phyloP scores from a whole-genome alignment of 2,329 filamentous ascomycete species.

The Penicillium janthinellum region DNA sequence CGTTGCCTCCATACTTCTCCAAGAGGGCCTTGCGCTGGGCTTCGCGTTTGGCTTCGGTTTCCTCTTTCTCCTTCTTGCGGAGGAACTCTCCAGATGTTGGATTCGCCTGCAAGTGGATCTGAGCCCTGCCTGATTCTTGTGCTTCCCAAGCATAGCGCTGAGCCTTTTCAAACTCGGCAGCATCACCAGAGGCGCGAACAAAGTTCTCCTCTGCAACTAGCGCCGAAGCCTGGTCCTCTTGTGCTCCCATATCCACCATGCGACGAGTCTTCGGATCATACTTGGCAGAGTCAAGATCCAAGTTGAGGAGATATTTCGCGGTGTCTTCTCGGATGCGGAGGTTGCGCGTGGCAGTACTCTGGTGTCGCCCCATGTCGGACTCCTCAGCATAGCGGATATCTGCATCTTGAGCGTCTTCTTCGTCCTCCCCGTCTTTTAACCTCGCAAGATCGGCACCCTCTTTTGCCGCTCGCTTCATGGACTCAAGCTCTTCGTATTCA shows the following conservation, averaged over 20 bases:
- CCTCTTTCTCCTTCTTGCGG: constrained; percentile 76
- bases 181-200: constrained; percentile 83
- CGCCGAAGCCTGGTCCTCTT: constrained; percentile 75
- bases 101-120: constrained; percentile 91
- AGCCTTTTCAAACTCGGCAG: constrained; percentile 86
- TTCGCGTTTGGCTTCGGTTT: constrained; percentile 68
- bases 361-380: constrained; percentile 92
- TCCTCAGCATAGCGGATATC: constrained; percentile 82
- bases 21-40: constrained; percentile 70
- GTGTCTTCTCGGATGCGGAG: constrained; percentile 93
- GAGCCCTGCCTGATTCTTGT: constrained; percentile 77
- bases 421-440: constrained; percentile 57
- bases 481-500: constrained; percentile 84
- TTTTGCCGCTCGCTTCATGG: constrained; percentile 62
- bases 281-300: constrained; percentile 93
- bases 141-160: constrained; percentile 93
- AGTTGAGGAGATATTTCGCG: constrained; percentile 91
- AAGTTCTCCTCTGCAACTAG: constrained; percentile 93
- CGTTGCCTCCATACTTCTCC: constrained; percentile 79
- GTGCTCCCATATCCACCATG: constrained; percentile 83
- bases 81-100: constrained; percentile 87
- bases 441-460: constrained; percentile 55
- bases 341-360: constrained; percentile 87
- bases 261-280: constrained; percentile 96
- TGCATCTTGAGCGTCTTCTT: constrained; percentile 43